These are phyloP conservation scores for Calonectria pseudoturangicola DNA, from an alignment of 2,329 filamentous ascomycete genomes.

Conservation along the genomic window DNA sequence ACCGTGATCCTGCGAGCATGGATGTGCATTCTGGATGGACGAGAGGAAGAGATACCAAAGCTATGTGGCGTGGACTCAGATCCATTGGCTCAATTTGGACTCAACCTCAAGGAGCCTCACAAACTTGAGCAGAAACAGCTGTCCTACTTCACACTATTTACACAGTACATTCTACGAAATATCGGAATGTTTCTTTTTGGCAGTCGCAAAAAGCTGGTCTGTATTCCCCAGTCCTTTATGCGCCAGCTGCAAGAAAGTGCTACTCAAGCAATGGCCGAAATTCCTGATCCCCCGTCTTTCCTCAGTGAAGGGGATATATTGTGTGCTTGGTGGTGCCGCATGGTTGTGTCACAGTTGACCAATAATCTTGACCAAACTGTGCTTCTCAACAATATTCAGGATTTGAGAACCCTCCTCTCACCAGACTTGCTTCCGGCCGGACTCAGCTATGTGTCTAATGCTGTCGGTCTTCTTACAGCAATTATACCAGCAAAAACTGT, in stretches of 20 bases:
- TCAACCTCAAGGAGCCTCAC: background rate
- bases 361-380: background rate
- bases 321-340: slow-evolving; percentile 7
- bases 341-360: background rate
- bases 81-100: background rate
- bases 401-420: background rate
- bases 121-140: background rate
- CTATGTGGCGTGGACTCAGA: background rate
- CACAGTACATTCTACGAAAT: background rate
- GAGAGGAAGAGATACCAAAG: background rate
- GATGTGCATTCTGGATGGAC: background rate
- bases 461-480: background rate
- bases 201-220: background rate
- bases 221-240: background rate
- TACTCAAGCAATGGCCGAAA: background rate
- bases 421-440: background rate
- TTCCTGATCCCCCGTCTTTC: background rate
- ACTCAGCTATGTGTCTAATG: background rate
- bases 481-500: background rate
- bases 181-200: background rate
- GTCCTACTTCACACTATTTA: background rate
- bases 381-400: slow-evolving; percentile 1
- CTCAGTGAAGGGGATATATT: background rate
- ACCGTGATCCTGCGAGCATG: background rate
- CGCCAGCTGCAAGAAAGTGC: background rate